Percentiles rank a stretch among this genome's conserved stretches.
phyloP scores from a whole-genome alignment of 345 rosid species.

The Euphorbia peplus region DNA sequence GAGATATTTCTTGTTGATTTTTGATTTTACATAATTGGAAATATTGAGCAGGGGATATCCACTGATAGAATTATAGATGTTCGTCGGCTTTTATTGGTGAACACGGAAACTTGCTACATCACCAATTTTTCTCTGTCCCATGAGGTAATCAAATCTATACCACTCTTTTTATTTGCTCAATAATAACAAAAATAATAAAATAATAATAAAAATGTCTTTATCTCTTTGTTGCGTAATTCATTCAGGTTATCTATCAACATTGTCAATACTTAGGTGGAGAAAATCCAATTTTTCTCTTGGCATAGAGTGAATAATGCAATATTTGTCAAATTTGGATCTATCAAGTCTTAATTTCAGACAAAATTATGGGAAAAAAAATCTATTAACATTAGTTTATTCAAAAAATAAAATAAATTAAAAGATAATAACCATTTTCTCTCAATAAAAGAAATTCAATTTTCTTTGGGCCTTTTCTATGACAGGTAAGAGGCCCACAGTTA shows the following conservation, averaged over 20 bases:
- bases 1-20: neutral
- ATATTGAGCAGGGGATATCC: slow-evolving; percentile 73
- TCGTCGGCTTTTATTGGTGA: slow-evolving; percentile 73
- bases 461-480: slow-evolving; percentile 16
- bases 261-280: neutral
- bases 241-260: neutral
- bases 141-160: slow-evolving; percentile 49
- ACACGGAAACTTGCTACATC: slow-evolving; percentile 65
- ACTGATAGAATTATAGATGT: slow-evolving; percentile 94
- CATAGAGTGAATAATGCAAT: neutral
- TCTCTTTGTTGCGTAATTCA: too few relatives aligned
- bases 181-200: too few relatives aligned
- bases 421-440: neutral
- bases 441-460: neutral
- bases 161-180: neutral
- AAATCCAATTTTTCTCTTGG: neutral
- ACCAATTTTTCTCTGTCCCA: slow-evolving; percentile 78
- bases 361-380: neutral
- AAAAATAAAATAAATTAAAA: too few relatives aligned
- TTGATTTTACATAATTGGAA: neutral
- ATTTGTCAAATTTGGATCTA: slow-evolving; percentile 1
- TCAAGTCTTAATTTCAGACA: neutral
- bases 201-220: too few relatives aligned
- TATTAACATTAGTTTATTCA: too few relatives aligned
- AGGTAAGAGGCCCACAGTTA: slow-evolving; percentile 72